Base-by-base conservation (phyloP, 2,329 filamentous ascomycete species). In the Escovopsis sp. region DNA sequence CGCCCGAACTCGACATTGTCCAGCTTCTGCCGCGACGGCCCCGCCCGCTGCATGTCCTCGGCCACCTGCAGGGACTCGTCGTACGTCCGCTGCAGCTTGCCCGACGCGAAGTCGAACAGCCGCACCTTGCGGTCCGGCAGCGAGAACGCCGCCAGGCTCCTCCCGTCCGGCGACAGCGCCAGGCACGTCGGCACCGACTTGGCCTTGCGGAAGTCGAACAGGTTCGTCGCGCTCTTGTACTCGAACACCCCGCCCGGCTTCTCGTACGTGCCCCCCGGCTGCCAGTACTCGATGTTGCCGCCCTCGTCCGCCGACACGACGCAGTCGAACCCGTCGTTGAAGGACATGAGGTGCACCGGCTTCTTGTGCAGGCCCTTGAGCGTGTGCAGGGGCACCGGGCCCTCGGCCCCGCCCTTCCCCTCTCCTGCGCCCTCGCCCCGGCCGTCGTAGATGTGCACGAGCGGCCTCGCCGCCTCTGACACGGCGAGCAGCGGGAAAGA, bases 261-360 rank as follows among this genome's bases (percentile, higher is more conserved):
- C 55, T 94, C 86, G 59, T 86, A 95, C 34, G 69, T 78, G 2
- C 76, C 79, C 48, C 74, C 75, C 0, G 91, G 87, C 45, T 76
- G 75, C 91, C 91, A 98, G 64, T 98, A 98, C 61, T 98, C 91
- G 9, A 98, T 59, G 89, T 96, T 96, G 23, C 91, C 89, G 42
- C 77, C 76, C 51, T 89, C 80, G 51, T 98, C 93, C 0, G 80
- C 80, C 2, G 91, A 96, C 6, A 96, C 67, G 1, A 94, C 88
- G 55, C 91, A 98, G 61, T 96, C 82, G 56, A 80, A 94, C 5
- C 72, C 66, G 57, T 86, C 79, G 60, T 96, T 98, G 67, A 87
- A 98, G 1, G 80, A 79, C 75, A 98, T 89, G 23, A 93, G 64
- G 26, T 81, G 77, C 3, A 98, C 84, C 0, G 86, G 77, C 41